Evolutionary conservation across 2,329 filamentous ascomycete genomes (phyloP), one percentile per base, ranked within the genome.

Genomic region (Aureobasidium pullulans): DNA sequence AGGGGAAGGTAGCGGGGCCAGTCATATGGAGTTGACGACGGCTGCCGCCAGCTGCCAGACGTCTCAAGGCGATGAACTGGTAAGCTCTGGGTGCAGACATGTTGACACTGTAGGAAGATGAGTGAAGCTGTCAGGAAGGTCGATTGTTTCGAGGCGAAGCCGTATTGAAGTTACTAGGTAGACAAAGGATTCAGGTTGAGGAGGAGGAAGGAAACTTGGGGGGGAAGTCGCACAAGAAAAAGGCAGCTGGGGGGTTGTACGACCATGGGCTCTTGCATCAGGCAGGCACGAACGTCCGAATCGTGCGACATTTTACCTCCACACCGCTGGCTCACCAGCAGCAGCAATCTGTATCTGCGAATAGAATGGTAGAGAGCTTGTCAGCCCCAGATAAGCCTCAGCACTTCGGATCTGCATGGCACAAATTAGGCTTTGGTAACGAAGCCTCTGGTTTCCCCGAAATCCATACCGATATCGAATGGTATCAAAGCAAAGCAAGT

Each of bases 11-110:
- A 31, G 82, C 76, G 40, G 79, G 79, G 58, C 82, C 82, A 37
- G 83, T 85, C 74, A 85, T 84, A 72, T 82, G 80, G 52, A 85
- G 77, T 60, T 72, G 70, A 64, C 83, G 82, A 60, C 74, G 68
- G 42, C 49, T 61, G 62, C 66, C 70, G 66, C 67, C 70, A 49
- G 67, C 68, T 66, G 73, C 69, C 60, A 76, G 66, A 63, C 71
- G 74, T 63, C 69, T 71, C 61, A 78, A 71, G 65, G 73, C 73
- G 64, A 74, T 73, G 63, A 73, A 68, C 61, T 74, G 72, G 60
- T 72, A 71, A 28, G 72, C 69, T 69, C 75, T 67, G 64, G 74
- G 71, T 64, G 74, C 72, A 58, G 74, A 73, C 76, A 76, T 77
- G 64, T 59, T 68, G 63, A 42, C 46, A 15, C 29, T 43, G 19